Base-by-base conservation (phyloP, 2,329 filamentous ascomycete species). In the Colletotrichum lini region DNA sequence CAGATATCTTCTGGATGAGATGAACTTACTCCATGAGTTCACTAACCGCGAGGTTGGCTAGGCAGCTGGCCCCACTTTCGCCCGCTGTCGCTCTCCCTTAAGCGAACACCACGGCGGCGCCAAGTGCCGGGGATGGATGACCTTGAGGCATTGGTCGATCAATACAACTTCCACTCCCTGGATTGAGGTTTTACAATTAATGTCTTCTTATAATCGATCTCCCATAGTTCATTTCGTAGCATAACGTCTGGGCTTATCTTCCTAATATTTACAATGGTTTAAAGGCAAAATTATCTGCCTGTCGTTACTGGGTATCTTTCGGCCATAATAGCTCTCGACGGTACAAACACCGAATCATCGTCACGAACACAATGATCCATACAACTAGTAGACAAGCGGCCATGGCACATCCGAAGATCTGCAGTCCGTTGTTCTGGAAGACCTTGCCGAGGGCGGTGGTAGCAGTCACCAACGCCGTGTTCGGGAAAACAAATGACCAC, bases 401-500 rank as follows among this genome's bases (percentile, higher is more conserved):
- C 84, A 95, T 88, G 16, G 89, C 89, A 65, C 89, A 92, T 0
- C 92, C 93, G 42, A 93, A 82, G 12, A 95, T 87, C 52, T 90
- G 82, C 52, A 96, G 88, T 0, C 90, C 86, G 7, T 80, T 79
- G 74, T 85, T 89, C 1, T 87, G 81, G 54, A 93, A 89, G 0
- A 90, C 90, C 12, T 86, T 84, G 0, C 89, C 92, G 60, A 96
- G 87, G 2, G 91, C 89, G 74, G 93, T 91, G 0, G 93, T 96
- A 0, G 93, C 92, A 0, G 91, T 93, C n/a, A 88, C 88, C 70
- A 94, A 82, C 0, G 92, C 93, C 0, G 93, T 95, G 75, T 95
- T 94, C 2, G 93, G 93, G 76, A 95, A 95, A 6, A 95, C 87
- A 79, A 95, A 96, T 4, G 90, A 93, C 81, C 92, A 96, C 91